Percentiles rank a stretch among this genome's conserved stretches.
phyloP scores from a whole-genome alignment of 2,329 filamentous ascomycete species.

The Aureobasidium subglaciale region DNA sequence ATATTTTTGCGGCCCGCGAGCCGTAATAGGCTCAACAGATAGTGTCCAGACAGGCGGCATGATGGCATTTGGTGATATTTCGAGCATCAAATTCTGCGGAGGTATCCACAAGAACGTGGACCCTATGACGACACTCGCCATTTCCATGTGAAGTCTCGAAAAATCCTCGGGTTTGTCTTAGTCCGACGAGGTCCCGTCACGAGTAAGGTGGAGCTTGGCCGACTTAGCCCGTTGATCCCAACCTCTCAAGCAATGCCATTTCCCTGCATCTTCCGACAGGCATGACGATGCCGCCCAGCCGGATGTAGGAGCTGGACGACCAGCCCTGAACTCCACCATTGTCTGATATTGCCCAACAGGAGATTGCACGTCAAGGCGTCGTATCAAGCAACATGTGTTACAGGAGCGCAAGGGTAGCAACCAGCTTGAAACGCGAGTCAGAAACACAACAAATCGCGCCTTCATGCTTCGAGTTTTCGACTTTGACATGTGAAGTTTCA shows the following conservation, averaged over 20 bases:
- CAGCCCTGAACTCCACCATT: conserved; percentile 11
- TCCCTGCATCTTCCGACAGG: conserved; percentile 11
- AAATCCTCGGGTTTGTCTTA: conserved; percentile 4
- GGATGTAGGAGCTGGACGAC: conserved; percentile 3
- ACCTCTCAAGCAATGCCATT: conserved; percentile 10
- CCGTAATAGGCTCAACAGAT: conserved; percentile 7
- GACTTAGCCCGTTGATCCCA: conserved; percentile 14
- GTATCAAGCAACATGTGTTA: neutral
- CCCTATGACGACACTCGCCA: conserved; percentile 5
- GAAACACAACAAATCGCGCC: conserved; percentile 11
- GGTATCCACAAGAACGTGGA: conserved; percentile 12
- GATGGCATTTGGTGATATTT: conserved; percentile 11
- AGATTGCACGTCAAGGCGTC: conserved; percentile 12
- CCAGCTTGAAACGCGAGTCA: conserved; percentile 13
- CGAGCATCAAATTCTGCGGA: conserved; percentile 11
- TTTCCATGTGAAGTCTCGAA: conserved; percentile 11
- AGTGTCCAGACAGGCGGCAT: neutral
- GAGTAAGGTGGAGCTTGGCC: conserved; percentile 7
- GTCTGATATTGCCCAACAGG: conserved; percentile 10
- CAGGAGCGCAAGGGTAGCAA: conserved; percentile 8
- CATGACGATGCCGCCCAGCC: conserved; percentile 11
- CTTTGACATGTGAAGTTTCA: neutral
- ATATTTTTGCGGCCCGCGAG: conserved; percentile 2
- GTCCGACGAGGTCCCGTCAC: conserved; percentile 7
- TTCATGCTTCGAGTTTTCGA: neutral